Evolutionary conservation across 352 stramenopile species (phyloP).

Genomic region (Globisporangium spinosum): DNA sequence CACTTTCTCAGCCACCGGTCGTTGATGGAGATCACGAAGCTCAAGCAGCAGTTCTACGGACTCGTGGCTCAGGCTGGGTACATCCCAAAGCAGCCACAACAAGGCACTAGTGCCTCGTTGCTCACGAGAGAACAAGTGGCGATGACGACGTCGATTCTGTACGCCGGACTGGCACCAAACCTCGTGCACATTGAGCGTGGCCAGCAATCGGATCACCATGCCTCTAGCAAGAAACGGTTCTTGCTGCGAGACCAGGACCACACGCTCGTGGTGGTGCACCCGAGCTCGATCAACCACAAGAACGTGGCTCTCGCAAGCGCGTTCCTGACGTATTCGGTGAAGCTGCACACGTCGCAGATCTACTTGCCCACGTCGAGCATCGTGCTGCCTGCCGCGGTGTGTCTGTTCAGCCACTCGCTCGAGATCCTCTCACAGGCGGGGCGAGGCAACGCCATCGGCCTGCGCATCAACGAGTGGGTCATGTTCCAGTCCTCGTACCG

Average conservation of each 20-base stretch:
- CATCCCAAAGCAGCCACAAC: constrained; percentile 18
- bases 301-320: constrained; percentile 40
- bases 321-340: constrained; percentile 76
- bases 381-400: constrained; percentile 56
- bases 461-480: constrained; percentile 76
- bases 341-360: constrained; percentile 82
- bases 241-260: constrained; percentile 47
- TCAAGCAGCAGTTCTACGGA: constrained; percentile 72
- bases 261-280: constrained; percentile 57
- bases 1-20: constrained; percentile 60
- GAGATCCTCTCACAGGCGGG: constrained; percentile 47
- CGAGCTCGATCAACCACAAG: constrained; percentile 75
- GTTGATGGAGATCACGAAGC: constrained; percentile 61
- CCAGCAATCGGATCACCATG: constrained; percentile 1
- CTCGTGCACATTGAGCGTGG: constrained; percentile 72
- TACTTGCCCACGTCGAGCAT: constrained; percentile 69
- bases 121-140: constrained; percentile 51
- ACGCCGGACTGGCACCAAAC: constrained; percentile 89
- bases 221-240: constrained; percentile 30
- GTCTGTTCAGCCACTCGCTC: constrained; percentile 65
- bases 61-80: constrained; percentile 73
- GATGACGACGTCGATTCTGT: constrained; percentile 67
- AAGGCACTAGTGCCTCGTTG: constrained; percentile 8
- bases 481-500: constrained; percentile 53
- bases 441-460: constrained; percentile 34